These are phyloP conservation scores for Anisodus acutangulus DNA, from an alignment of 257 asterid species.

Conservation along the genomic window DNA sequence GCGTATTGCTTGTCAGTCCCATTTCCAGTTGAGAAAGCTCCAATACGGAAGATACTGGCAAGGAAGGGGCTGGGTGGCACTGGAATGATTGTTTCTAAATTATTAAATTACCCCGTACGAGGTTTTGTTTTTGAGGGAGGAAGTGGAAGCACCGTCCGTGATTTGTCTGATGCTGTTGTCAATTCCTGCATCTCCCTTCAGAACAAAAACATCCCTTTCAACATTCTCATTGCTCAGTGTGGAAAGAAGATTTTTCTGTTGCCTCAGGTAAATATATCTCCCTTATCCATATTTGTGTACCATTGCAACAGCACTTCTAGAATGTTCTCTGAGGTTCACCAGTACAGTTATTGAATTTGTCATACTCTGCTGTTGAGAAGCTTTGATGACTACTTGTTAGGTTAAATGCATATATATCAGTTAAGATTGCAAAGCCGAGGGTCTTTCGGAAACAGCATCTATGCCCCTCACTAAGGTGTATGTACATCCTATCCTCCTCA, in stretches of 20 bases:
- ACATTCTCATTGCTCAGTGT: constrained; percentile 62
- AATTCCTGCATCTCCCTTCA: constrained; percentile 65
- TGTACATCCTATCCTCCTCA: too few species aligned
- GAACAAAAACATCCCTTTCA: constrained; percentile 63
- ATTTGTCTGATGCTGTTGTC: constrained; percentile 58
- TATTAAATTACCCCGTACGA: constrained; percentile 63
- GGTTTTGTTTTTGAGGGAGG: constrained; percentile 75
- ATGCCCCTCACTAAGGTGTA: too few species aligned
- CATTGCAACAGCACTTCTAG: background rate
- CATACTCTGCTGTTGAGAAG: background rate
- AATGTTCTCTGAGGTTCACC: background rate
- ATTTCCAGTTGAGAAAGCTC: constrained; percentile 75
- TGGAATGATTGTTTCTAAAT: constrained; percentile 56
- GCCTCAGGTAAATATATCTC: constrained; percentile 60
- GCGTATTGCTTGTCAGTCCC: constrained; percentile 68
- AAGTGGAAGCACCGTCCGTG: constrained; percentile 34
- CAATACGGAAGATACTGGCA: constrained; percentile 49
- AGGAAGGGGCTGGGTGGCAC: constrained; percentile 47
- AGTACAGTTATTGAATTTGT: background rate
- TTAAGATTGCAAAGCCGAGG: constrained; percentile 2
- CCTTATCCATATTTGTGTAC: background rate
- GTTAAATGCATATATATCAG: background rate
- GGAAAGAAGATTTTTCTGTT: constrained; percentile 65
- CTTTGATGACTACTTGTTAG: background rate
- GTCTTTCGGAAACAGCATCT: background rate